Evolutionary conservation across 768 basidiomycete species (phyloP), one percentile per base, ranked within the genome.

Genomic region (Boletus rubroflammeus): DNA sequence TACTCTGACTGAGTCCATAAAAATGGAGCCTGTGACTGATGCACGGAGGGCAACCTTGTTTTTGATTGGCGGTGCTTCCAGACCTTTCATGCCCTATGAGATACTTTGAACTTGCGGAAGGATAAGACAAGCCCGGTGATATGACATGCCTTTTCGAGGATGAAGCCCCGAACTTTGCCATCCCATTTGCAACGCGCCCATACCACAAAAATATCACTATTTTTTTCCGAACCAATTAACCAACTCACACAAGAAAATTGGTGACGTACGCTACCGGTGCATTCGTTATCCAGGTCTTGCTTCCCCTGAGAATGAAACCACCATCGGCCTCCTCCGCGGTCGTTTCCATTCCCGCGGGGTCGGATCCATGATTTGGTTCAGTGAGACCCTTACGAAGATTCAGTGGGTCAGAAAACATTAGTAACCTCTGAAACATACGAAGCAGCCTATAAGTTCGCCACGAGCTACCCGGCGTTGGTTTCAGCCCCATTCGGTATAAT

Each of bases 121-220:
- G 15, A 50, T 21, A 19, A 38, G 43, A 17, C 17, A 7, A 25
- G 48, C 5, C 1, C 28, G 3, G 17, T 1, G 53, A 34, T 9
- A 52, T 11, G 41, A 35, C 56, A 48, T 50, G 86, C 93, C 83
- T 95, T 95, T 62, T 97, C 93, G 1, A 97, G 74, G 45, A 97
- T 65, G 72, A 98, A 97, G 0, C 94, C 95, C 50, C 93, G 85
- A 57, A 97, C 76, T 68, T 90, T 91, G 61, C 80, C 78, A 67
- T 97, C 94, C 94, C 94, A 97, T 67, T 91, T 90, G 73, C 93
- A 96, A 32, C 81, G 83, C 3, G 96, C 96, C 96, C 96, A 98
- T 21, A 98, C 75, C 28, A 98, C 76, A 66, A 97, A 95, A 1
- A 98, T 67, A 58, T 97, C 95, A 1, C 90, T 93, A 47, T 6